Conservation (phyloP, 177 flowering plant genomes). For the Tripterygium wilfordii region DNA sequence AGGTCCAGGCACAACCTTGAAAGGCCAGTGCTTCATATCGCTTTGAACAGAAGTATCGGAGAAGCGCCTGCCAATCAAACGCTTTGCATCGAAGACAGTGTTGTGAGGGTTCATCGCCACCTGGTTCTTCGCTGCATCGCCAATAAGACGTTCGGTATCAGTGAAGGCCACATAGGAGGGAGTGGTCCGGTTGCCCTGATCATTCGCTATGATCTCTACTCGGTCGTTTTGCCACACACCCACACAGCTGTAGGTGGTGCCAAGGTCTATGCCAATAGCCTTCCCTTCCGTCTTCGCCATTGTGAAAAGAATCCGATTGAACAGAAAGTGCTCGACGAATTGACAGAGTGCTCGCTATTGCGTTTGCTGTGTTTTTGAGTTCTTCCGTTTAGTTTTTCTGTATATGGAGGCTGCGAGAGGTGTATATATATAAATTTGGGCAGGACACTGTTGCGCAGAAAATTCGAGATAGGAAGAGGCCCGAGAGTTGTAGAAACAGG, state of each 20-base stretch:
- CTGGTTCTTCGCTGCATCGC: constrained; percentile 28
- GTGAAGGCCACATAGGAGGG: constrained; percentile 28
- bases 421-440: too few species aligned
- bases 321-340: too few species aligned
- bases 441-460: too few species aligned
- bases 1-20: constrained; percentile 20
- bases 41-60: constrained; percentile 25
- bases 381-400: too few species aligned
- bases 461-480: too few species aligned
- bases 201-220: constrained; percentile 27
- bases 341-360: too few species aligned
- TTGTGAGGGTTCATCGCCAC: constrained; percentile 30
- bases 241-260: constrained; percentile 28
- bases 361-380: too few species aligned
- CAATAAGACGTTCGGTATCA: constrained; percentile 24
- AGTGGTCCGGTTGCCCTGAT: constrained; percentile 27
- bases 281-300: constrained; percentile 18
- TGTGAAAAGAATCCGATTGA: too few species aligned
- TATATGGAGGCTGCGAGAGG: too few species aligned
- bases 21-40: constrained; percentile 35
- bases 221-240: constrained; percentile 29
- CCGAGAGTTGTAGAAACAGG: too few species aligned
- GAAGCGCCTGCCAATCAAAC: constrained; percentile 28
- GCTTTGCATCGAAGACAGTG: constrained; percentile 34
- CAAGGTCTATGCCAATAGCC: constrained; percentile 28